Evolutionary conservation across 148 eudicot species (phyloP), one percentile per base, ranked within the genome.

Genomic region (Diospyros kaki): DNA sequence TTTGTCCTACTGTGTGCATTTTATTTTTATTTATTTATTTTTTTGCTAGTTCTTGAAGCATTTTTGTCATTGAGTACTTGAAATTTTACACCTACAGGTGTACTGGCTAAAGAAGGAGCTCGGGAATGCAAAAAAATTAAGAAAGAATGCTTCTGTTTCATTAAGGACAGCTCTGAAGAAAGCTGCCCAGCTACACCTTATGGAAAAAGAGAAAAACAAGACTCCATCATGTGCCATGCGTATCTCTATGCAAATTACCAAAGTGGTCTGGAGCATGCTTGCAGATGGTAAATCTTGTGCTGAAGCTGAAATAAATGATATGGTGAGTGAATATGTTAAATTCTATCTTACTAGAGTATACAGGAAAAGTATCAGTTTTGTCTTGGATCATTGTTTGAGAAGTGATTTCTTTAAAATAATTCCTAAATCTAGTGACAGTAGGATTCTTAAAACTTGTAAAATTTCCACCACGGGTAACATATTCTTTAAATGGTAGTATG

Each of bases 151-250:
- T 60, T 87, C 97, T 59, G 89, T 86, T 71, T 88, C 89, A 53
- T 81, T 95, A 63, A 92, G 99, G 86, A 80, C 76, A 78, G 86
- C 96, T 80, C 81, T 95, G 89, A 97, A 95, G 81, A 90, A 89
- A 75, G 99, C 97, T 80, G 97, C 96, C 79, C 93, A 90, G 75
- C 74, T 85, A 77, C 84, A 95, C 74, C 78, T 95, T 71, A 89
- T 89, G 96, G 98, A 95, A 79, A 94, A 95, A 71, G 98, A 95
- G 83, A 95, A 90, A 81, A 95, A 92, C 72, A 95, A 95, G 86
- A 87, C 97, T 78, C 97, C 97, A 42, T 95, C 99, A 43, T 95
- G 81, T 90, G 99, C 99, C 61, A 95, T 95, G 99, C 97, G 97
- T 68, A 89, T 95, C 54, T 95, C 97, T 71, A 56, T 95, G 86